Base-by-base conservation (phyloP, 345 rosid species). In the Pistacia vera region DNA sequence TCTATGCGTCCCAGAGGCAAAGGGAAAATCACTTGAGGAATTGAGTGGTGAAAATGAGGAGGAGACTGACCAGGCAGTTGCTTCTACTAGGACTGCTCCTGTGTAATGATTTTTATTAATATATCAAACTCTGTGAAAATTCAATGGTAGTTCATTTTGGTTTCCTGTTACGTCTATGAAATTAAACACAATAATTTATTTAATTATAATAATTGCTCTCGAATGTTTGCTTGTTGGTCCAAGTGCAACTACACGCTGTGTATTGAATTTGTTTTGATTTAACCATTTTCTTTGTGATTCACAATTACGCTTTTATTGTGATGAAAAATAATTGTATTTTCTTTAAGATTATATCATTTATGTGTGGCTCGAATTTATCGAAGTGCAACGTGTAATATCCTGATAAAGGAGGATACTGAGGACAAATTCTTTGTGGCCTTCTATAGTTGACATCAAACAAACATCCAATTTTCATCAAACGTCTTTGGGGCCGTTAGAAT, bases 21-120 rank as follows among this genome's bases (percentile, higher is more conserved):
- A 82, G 64, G 85, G 83, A 11, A 72, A 56, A 63, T 82, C 83
- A 22, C 75, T 82, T 20, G 85, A 82, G 70, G 85, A 79, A 17
- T 48, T 82, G 71, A 72, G 80, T 6, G 83, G 83, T 3, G 81
- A 79, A 62, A 82, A 82, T 30, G 81, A 82, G 0, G 83, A 78
- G 0, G 33, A 66, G 11, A 63, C 74, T 7, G 38, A 22, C 35
- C 55, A 46, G 48, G 7, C 68, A 51, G 17, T 25, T 30, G 33
- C 35, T 35, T 3, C 68, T 33, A 2, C 51, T 49, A 62, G 61
- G 49, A 73, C 76, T 46, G 68, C n/a, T 73, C 69, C 76, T 4
- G 76, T 63, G 18, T 73, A 60, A 73, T 62, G 20, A n/a, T 5
- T 36, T 25, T 8, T 1, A 3, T 66, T 25, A 66, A 35, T 2